Base-by-base conservation (phyloP, 2,329 filamentous ascomycete genomes). In the Calycina herbarum region DNA sequence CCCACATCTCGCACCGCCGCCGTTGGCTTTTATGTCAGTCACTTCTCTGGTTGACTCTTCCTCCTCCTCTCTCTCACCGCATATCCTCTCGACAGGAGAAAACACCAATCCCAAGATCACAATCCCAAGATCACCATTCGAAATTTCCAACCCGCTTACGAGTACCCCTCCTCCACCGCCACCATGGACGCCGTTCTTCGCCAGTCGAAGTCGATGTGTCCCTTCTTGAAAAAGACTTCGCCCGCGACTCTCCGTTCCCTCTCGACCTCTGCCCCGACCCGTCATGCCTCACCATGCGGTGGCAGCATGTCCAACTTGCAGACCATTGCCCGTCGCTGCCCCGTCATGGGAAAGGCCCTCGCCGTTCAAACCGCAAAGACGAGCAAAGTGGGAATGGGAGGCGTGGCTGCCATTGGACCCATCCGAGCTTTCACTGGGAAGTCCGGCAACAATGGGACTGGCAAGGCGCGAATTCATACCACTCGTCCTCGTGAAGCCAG, bases 321-420 rank as follows among this genome's bases (percentile, higher is more conserved):
- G 83, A 88, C 95, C 72, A 88, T 96, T 76, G 95, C 93, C 75
- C 90, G 93, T 77, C 93, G 94, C 79, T 99, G 95, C 86, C 95
- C 95, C 66, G 90, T 99, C 79, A 99, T 99, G 95, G 94, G 94
- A 79, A 96, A 97, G 85, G 95, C 95, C 54, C 87, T 99, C 78
- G 91, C 93, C 68, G 89, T 97, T 48, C 94, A 97, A 84, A 86
- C 86, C 57, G 83, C 86, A 69, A 84, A 85, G 76, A 77, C 82
- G 60, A 79, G 82, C 62, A 79, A 78, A 66, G 70, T 79, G 64
- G 75, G 78, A 64, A 73, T 80, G 69, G 72, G 76, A 68, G 77
- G 74, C 64, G 75, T 78, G 64, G 79, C 80, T 62, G 78, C 81
- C 67, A 78, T 82, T 64, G 79, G 83, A 62, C 82, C 80, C 66